phyloP scores from a whole-genome alignment of 192 early-diverging fungal genomes.

The Coemansia sp. region DNA sequence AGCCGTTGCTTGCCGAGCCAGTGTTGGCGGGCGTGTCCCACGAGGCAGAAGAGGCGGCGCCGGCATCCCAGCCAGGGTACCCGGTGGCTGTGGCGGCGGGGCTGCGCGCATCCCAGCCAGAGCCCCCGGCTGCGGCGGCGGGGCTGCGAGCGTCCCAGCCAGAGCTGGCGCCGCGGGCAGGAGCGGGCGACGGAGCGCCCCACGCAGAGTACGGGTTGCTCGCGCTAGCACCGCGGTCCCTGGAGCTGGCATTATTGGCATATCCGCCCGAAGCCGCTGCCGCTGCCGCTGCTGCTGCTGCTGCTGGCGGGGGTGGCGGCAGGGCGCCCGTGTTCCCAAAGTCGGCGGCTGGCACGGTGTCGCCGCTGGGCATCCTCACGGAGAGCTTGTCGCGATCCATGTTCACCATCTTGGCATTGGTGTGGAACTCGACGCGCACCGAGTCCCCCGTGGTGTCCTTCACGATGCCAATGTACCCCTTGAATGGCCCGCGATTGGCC shows the following conservation, averaged over 20 bases:
- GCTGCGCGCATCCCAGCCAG: slow-evolving; percentile 58
- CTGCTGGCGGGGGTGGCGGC: too few relatives aligned
- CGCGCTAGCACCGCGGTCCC: slow-evolving; percentile 2
- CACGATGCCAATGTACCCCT: slow-evolving; percentile 96
- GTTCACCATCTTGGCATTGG: slow-evolving; percentile 76
- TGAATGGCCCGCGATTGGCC: slow-evolving; percentile 84
- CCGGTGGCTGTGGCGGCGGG: slow-evolving; percentile 7
- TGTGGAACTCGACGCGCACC: slow-evolving; percentile 91
- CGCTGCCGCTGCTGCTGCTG: too few relatives aligned
- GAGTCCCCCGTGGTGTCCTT: slow-evolving; percentile 71
- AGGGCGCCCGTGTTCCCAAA: neutral
- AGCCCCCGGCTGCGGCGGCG: slow-evolving; percentile 49
- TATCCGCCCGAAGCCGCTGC: slow-evolving; percentile 13
- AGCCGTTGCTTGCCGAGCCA: slow-evolving; percentile 12
- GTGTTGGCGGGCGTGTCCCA: slow-evolving; percentile 60
- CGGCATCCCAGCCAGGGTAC: slow-evolving; percentile 54
- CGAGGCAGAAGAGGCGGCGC: slow-evolving; percentile 21
- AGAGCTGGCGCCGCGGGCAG: slow-evolving; percentile 9
- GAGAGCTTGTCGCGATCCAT: slow-evolving; percentile 76
- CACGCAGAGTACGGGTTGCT: slow-evolving; percentile 4
- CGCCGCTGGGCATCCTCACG: slow-evolving; percentile 60
- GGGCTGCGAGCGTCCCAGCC: slow-evolving; percentile 20
- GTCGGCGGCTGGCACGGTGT: slow-evolving; percentile 54
- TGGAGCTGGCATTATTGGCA: slow-evolving; percentile 6
- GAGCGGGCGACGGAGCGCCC: slow-evolving; percentile 17